phyloP scores from a whole-genome alignment of 2,329 filamentous ascomycete genomes.

The Colletotrichum sp. region DNA sequence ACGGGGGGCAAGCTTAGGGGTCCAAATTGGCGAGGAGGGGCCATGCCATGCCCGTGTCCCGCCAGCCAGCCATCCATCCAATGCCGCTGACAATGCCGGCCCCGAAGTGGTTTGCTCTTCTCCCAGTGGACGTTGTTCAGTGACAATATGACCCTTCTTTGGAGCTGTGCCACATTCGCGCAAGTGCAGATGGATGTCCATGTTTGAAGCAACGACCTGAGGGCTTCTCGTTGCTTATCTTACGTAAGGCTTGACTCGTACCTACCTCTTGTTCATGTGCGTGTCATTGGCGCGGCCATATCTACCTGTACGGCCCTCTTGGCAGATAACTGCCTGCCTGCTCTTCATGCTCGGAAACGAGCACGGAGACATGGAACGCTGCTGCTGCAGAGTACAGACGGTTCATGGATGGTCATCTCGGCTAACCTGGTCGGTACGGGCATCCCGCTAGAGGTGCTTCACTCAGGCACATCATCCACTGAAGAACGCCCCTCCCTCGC shows the following conservation, averaged over 20 bases:
- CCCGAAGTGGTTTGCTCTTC: background rate
- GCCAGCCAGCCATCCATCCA: background rate
- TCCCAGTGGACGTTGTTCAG: background rate
- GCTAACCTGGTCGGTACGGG: background rate
- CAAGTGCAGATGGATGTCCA: background rate
- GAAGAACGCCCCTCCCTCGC: constrained; percentile 6
- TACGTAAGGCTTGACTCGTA: background rate
- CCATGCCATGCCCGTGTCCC: background rate
- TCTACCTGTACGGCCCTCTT: background rate
- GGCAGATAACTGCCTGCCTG: background rate
- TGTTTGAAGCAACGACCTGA: background rate
- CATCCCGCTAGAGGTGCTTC: background rate
- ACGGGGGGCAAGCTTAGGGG: background rate
- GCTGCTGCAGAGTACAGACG: background rate
- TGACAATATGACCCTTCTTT: background rate
- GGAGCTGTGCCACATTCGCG: background rate
- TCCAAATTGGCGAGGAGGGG: background rate
- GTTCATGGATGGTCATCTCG: background rate
- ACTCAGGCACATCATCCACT: constrained; percentile 4
- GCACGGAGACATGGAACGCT: background rate
- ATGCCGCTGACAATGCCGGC: background rate
- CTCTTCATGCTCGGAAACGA: background rate
- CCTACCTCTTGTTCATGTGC: background rate
- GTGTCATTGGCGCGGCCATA: background rate
- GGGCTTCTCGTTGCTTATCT: background rate